Base-by-base conservation (phyloP, 192 early-diverging fungal species). In the Rhizophagus clarus region DNA sequence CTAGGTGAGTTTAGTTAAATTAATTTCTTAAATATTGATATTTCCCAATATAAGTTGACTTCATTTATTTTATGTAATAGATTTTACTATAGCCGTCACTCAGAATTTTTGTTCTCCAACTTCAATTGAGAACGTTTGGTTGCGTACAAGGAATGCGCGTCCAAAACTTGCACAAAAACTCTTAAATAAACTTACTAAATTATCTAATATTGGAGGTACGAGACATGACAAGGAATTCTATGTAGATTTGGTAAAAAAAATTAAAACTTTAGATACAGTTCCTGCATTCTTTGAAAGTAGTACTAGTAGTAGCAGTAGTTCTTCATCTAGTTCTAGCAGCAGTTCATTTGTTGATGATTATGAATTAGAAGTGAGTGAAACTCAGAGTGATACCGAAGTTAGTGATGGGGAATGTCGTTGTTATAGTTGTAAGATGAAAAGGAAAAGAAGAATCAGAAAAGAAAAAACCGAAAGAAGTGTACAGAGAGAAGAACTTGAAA, bases 71-170 rank as follows among this genome's bases (percentile, higher is more conserved):
- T 28, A 87, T 29, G 12, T 9, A 40, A 26, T 83, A 89, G 90
- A 94, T 76, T 93, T 92, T 63, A 92, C 92, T 2, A 87, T 95
- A 29, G 94, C 94, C 3, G 88, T 95, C 24, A 96, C 94, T 14
- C 94, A 96, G 76, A 95, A 96, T 79, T 94, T 91, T 77, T 93
- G 92, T 66, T 91, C 91, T 0, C 83, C 83, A 8, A 88, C 90
- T 14, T 91, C 90, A 68, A 85, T 92, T 42, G 94, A 95, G 45
- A 77, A 77, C 26, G 93, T 95, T 9, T 94, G 89, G 87, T 83
- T 94, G 4, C 75, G 86, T 47, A 91, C 93, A 10, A 85, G 94
- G 2, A 83, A 86, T 79, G 81, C 82, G 1, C 83, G 90, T 15
- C 90, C 90, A 37, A 88, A 88, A 49, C 66, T 91, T 40, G 88